A percentile compares a stretch with the other conserved stretches of the same genome.
Conservation (phyloP, 2,329 filamentous ascomycete species). For the Harringtonia lauricola region DNA sequence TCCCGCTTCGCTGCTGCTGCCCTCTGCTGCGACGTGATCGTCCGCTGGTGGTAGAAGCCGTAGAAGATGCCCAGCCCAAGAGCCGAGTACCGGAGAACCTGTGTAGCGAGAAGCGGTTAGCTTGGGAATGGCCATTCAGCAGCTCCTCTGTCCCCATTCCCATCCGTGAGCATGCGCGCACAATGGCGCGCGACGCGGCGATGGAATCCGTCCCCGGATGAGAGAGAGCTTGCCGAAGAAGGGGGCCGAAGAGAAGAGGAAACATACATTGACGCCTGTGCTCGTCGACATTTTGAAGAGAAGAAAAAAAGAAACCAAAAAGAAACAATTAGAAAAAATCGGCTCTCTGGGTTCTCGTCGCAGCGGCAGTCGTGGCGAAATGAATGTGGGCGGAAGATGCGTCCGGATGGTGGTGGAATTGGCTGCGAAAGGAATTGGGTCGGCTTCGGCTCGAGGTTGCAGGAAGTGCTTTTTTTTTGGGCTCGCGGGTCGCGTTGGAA, state of each 20-base stretch:
- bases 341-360: not conserved
- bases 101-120: too few species aligned
- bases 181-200: too few species aligned
- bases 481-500: slow-evolving; percentile 10
- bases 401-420: not conserved
- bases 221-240: too few species aligned
- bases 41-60: slow-evolving; percentile 86
- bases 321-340: too few species aligned
- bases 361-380: not conserved
- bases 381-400: too few species aligned
- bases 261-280: slow-evolving; percentile 22
- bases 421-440: not conserved
- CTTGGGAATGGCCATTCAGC: too few species aligned
- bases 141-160: too few species aligned
- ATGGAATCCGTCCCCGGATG: too few species aligned
- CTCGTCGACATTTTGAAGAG: slow-evolving; percentile 18
- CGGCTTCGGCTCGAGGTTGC: not conserved
- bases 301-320: too few species aligned
- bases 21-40: slow-evolving; percentile 62
- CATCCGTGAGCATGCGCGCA: too few species aligned
- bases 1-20: slow-evolving; percentile 63
- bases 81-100: slow-evolving; percentile 97
- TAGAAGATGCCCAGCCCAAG: slow-evolving; percentile 89
- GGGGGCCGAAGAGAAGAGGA: not conserved
- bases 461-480: slow-evolving; percentile 8